Base-by-base conservation (phyloP, 352 stramenopile species). In the Hyaloperonospora brassicae region DNA sequence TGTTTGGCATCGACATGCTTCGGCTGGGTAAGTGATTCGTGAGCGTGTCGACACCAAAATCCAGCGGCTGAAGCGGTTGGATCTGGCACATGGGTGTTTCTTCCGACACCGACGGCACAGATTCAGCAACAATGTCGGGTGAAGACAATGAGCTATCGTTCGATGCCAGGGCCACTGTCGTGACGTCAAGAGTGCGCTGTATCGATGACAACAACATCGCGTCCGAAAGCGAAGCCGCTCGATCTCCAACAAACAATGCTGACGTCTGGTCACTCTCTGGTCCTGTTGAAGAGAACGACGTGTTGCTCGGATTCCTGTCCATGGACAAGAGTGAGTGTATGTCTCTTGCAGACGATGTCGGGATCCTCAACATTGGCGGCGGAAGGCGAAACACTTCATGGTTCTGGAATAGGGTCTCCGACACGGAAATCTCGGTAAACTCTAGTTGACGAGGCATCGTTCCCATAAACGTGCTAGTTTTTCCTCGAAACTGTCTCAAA, bases 381-480 rank as follows among this genome's bases (percentile, higher is more conserved):
- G 50, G 50, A 12, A 54, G 43, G 7, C 56, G 41, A 52, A 60
- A 65, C 13, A 69, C 13, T 42, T 67, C 58, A 59, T 78, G 61
- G 21, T 70, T 66, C 46, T 79, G 63, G 52, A 79, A 77, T 25
- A 79, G 64, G 34, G 68, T 73, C 27, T 84, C 71, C 0, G 73
- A 62, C 2, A 84, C 70, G 10, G 68, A 66, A 24, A 73, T 81
- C 50, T 81, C 71, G 14, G 61, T 59, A 46, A 81, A 81, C 55
- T 82, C 70, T 3, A 52, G 57, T 59, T 80, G 74, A 8, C 74
- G 64, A 12, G 73, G 74, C 67, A 84, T 62, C 0, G 74, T 76
- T 23, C 74, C 74, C 74, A 84, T 84, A 53, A 84, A 80, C 12
- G 72, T 59, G 21, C 68, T 79, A 0, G 63, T 75, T 52, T 84